Conservation (phyloP, 352 stramenopile species). For the Pythium aquatile region DNA sequence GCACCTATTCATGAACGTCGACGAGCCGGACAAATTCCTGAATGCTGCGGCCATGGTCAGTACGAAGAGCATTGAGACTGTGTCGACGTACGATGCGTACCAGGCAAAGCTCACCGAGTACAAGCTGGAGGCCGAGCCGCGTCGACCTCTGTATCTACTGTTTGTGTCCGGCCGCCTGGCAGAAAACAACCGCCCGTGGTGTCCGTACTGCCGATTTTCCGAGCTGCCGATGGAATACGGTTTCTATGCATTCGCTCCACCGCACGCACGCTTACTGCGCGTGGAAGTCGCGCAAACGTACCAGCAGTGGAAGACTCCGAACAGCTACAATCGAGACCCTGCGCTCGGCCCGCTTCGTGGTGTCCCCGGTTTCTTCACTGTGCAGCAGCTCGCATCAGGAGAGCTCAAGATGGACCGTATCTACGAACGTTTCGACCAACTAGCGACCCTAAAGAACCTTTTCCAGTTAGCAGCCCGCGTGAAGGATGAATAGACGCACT, state of each 20-base stretch:
- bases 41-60: constrained; percentile 33
- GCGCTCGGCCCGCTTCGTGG: constrained; percentile 44
- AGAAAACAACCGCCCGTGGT: constrained; percentile 76
- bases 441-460: constrained; percentile 12
- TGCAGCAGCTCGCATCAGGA: constrained; percentile 19
- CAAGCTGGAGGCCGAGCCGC: constrained; percentile 29
- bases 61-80: constrained; percentile 57
- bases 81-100: constrained; percentile 43
- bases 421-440: constrained; percentile 21
- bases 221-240: constrained; percentile 70
- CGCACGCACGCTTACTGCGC: constrained; percentile 50
- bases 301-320: constrained; percentile 57
- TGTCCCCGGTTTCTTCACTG: constrained; percentile 55
- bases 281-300: constrained; percentile 68
- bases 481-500: constrained; percentile 9
- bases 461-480: constrained; percentile 9
- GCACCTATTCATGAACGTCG: constrained; percentile 64
- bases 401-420: constrained; percentile 49
- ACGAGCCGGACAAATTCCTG: constrained; percentile 43
- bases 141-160: constrained; percentile 53
- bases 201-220: constrained; percentile 76
- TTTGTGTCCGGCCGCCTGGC: constrained; percentile 68
- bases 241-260: constrained; percentile 69
- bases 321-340: constrained; percentile 53
- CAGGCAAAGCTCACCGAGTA: constrained; percentile 39